Conservation (phyloP, 345 rosid genomes). For the Camelina neglecta region DNA sequence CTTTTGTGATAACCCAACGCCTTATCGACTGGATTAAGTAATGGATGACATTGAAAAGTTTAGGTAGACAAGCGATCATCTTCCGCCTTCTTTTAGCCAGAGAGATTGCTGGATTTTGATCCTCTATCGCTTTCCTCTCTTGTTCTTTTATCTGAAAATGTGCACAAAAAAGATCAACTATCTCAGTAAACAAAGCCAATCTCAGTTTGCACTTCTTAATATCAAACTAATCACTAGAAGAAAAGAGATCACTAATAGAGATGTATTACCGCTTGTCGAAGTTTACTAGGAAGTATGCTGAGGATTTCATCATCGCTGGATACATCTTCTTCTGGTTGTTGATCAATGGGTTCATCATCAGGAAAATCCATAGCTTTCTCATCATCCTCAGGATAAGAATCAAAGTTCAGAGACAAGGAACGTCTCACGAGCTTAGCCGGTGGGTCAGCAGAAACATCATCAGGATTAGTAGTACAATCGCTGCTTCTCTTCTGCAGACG, state of each 20-base stretch:
- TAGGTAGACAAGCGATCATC: conserved; percentile 75
- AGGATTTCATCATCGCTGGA: conserved; percentile 55
- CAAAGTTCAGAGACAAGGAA: conserved; percentile 63
- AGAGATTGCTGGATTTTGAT: conserved; percentile 80
- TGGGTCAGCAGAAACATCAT: conserved; percentile 49
- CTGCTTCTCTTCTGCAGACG: conserved; percentile 57
- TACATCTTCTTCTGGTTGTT: conserved; percentile 34
- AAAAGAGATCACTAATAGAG: neutral
- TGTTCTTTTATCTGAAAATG: conserved; percentile 72
- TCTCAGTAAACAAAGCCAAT: neutral
- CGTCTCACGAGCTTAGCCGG: conserved; percentile 67
- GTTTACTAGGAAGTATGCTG: conserved; percentile 58
- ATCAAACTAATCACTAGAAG: neutral
- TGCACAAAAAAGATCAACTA: neutral
- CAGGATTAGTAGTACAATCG: conserved; percentile 51
- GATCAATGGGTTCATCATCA: conserved; percentile 35
- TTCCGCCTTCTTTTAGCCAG: conserved; percentile 70
- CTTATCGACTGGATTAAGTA: conserved; percentile 68
- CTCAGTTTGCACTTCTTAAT: conserved; percentile 1
- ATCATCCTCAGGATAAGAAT: conserved; percentile 49
- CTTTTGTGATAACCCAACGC: conserved; percentile 74
- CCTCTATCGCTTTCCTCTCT: conserved; percentile 67
- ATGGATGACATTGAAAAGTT: conserved; percentile 73
- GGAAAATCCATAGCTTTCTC: conserved; percentile 13
- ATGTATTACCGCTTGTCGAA: conserved; percentile 66